phyloP scores from a whole-genome alignment of 23 red algal genomes.

The Agarophyton chilense region DNA sequence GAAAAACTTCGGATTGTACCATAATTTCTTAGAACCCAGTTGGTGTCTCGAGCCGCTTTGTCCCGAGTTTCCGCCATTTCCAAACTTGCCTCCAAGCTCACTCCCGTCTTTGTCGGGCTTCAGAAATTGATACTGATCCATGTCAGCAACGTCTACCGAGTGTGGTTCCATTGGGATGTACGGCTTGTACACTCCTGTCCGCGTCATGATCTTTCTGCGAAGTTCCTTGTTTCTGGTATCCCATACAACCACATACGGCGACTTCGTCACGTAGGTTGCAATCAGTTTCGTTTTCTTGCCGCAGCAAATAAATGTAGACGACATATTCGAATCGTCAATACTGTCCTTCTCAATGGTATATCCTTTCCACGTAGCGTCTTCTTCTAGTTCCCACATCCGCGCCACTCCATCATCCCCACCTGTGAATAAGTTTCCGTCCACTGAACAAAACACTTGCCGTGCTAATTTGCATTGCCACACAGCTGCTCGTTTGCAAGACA shows the following conservation, averaged over 20 bases:
- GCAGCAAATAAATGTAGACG: slow-evolving; percentile 39
- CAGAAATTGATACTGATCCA: slow-evolving; percentile 2
- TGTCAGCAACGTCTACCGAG: slow-evolving; percentile 40
- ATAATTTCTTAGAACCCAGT: not conserved
- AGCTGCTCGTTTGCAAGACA: slow-evolving; percentile 27
- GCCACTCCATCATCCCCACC: slow-evolving; percentile 57
- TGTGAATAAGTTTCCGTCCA: slow-evolving; percentile 27
- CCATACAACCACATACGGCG: slow-evolving; percentile 66
- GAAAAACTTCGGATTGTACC: slow-evolving; percentile 17
- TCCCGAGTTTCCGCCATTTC: not conserved
- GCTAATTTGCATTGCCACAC: slow-evolving; percentile 14
- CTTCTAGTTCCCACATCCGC: slow-evolving; percentile 33
- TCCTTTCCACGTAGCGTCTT: slow-evolving; percentile 21
- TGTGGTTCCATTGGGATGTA: slow-evolving; percentile 9
- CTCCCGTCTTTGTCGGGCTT: not conserved
- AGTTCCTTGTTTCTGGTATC: slow-evolving; percentile 20
- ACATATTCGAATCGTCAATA: slow-evolving; percentile 4
- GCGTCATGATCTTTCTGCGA: slow-evolving; percentile 15
- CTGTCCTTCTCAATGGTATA: slow-evolving; percentile 39
- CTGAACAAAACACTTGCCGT: slow-evolving; percentile 35
- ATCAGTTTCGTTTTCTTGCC: slow-evolving; percentile 43
- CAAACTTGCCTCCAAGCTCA: not conserved
- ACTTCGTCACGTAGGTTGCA: slow-evolving; percentile 67
- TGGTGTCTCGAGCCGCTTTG: not conserved
- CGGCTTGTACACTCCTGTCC: slow-evolving; percentile 23